Evolutionary conservation across 768 basidiomycete genomes (phyloP), one percentile per base, ranked within the genome.

Genomic region (Clavaria fumosa): DNA sequence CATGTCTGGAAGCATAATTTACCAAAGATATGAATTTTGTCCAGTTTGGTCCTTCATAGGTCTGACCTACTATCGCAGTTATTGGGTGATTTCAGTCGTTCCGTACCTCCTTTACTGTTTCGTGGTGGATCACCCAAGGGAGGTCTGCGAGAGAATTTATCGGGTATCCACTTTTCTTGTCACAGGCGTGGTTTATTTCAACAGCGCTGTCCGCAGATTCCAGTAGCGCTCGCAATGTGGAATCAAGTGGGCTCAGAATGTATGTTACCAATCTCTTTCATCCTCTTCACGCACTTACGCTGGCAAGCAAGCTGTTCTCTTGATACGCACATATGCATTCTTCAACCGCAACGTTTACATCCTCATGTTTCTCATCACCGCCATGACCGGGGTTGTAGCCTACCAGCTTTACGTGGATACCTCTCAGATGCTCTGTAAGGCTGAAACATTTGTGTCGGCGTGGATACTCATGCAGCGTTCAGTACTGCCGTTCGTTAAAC

Each of bases 181-280:
- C 18, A 34, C 39, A 34, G 23, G 34, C 27, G 15, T 24, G 38
- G 24, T 37, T 31, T 14, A 32, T 27, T 39, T 35, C n/a, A 17
- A 12, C 4, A 4, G 20, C 19, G 19, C 32, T 15, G 15, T 26
- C 23, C 21, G 12, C 44, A 84, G 81, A 72, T 83, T 37, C 82
- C 82, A 4, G 82, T 84, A 40, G 75, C 75, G 4, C 66, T 85
- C 34, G 80, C 80, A 12, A 78, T 83, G 73, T 84, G 80, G 80
- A 85, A 85, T 48, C 82, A 84, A 68, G 79, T 82, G 38, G 75
- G 78, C 31, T 79, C 80, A 33, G 78, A 84, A 61, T 75, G 78
- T 76, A 44, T 43, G 65, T 37, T 38, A 43, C 21, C 17, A 42
- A 42, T 39, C 40, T 23, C 30, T 40, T 22, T 22, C 4, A 24